Conservation (phyloP, 768 basidiomycete genomes). For the Crepidotus variabilis region DNA sequence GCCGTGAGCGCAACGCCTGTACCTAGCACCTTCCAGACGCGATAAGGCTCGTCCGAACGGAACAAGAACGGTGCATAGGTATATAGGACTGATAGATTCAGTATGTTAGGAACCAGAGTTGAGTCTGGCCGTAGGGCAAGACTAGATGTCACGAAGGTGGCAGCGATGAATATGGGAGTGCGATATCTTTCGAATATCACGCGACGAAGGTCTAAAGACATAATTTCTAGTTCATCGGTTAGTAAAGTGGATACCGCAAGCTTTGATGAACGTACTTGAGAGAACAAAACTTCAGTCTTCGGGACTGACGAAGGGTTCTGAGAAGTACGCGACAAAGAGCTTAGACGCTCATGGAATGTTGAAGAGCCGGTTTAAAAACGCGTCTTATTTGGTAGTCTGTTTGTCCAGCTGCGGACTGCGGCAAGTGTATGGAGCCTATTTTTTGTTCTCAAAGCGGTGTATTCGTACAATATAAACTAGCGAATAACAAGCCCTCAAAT, state of each 20-base stretch:
- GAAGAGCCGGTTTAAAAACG: neutral
- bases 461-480: neutral
- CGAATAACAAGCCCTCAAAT: neutral
- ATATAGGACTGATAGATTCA: conserved; percentile 30
- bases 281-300: conserved; percentile 12
- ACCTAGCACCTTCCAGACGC: conserved; percentile 17
- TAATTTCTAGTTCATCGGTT: neutral
- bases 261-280: conserved; percentile 9
- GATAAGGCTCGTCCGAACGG: conserved; percentile 15
- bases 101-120: conserved; percentile 18
- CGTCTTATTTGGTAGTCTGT: neutral
- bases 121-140: conserved; percentile 21
- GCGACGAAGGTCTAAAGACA: conserved; percentile 20
- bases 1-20: conserved; percentile 35
- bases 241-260: neutral
- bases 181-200: conserved; percentile 25
- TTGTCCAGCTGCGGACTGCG: neutral
- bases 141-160: conserved; percentile 14
- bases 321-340: conserved; percentile 12
- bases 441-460: conserved; percentile 11
- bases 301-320: conserved; percentile 14
- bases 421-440: neutral
- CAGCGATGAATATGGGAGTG: conserved; percentile 22
- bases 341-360: conserved; percentile 10
- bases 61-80: conserved; percentile 34